These are phyloP conservation scores for Plantago elongata DNA, from an alignment of 257 asterid species.

Conservation along the genomic window DNA sequence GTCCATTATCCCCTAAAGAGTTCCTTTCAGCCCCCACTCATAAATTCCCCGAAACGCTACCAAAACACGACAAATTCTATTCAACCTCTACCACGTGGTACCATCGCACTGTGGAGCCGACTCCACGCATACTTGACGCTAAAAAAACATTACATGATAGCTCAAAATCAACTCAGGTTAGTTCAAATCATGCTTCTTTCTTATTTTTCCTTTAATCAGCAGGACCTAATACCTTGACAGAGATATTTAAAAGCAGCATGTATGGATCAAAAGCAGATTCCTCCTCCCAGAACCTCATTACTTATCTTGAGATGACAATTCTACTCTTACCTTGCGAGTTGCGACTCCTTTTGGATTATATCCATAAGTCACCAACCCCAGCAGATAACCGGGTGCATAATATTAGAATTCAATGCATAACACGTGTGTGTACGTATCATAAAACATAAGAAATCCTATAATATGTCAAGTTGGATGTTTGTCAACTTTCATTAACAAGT, in stretches of 20 bases:
- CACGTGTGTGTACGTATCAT: neutral
- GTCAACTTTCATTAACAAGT: slow-evolving; percentile 4
- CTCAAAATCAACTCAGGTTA: neutral
- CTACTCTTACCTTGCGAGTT: neutral
- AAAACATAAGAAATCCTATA: neutral
- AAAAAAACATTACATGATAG: neutral
- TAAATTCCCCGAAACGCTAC: neutral
- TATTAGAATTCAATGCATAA: neutral
- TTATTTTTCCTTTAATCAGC: neutral
- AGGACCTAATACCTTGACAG: neutral
- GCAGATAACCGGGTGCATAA: neutral
- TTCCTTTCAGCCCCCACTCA: slow-evolving; percentile 12
- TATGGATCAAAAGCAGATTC: slow-evolving; percentile 5
- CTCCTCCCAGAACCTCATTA: neutral
- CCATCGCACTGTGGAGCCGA: slow-evolving; percentile 11
- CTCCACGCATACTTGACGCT: slow-evolving; percentile 4
- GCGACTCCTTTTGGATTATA: neutral
- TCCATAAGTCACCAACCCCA: slow-evolving; percentile 7
- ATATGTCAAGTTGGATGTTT: slow-evolving; percentile 5
- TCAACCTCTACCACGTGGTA: slow-evolving; percentile 11
- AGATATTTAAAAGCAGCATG: neutral
- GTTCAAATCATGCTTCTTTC: too few species aligned
- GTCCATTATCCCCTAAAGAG: slow-evolving; percentile 18
- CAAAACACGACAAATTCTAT: slow-evolving; percentile 6
- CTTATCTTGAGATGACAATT: neutral